A percentile compares a stretch with the other conserved stretches of the same genome.
Evolutionary conservation across 345 rosid species (phyloP).

Genomic region (Cardamine resedifolia): DNA sequence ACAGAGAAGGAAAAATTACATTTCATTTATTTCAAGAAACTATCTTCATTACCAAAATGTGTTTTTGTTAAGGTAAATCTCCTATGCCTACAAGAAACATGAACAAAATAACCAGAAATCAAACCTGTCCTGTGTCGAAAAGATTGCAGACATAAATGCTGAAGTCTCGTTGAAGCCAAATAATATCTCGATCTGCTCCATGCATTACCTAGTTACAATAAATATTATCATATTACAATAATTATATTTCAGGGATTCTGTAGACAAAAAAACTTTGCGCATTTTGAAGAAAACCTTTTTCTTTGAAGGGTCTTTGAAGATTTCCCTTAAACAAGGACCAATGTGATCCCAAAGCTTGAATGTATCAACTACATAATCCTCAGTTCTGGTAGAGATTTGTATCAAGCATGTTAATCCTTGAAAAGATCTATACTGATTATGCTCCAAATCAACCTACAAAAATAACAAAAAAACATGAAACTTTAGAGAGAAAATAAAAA

Average conservation of each 20-base stretch:
- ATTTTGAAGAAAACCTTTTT: constrained; percentile 61
- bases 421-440: constrained; percentile 92
- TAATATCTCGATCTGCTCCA: constrained; percentile 93
- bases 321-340: constrained; percentile 83
- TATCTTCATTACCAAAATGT: background rate
- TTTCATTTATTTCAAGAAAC: background rate
- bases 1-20: background rate
- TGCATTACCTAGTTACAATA: constrained; percentile 77
- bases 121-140: constrained; percentile 98
- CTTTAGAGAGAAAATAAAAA: background rate
- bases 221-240: constrained; percentile 35
- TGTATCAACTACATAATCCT: constrained; percentile 83
- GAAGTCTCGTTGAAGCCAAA: constrained; percentile 97
- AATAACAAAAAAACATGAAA: background rate
- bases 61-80: background rate
- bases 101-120: constrained; percentile 20
- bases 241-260: background rate
- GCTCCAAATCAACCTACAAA: constrained; percentile 90
- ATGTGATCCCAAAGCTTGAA: constrained; percentile 80
- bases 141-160: constrained; percentile 95
- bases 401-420: constrained; percentile 97
- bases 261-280: background rate
- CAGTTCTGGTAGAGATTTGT: constrained; percentile 93
- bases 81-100: background rate
- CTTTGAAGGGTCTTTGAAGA: constrained; percentile 86